Conservation (phyloP, 768 basidiomycete genomes). For the Pulveroboletus ravenelii region DNA sequence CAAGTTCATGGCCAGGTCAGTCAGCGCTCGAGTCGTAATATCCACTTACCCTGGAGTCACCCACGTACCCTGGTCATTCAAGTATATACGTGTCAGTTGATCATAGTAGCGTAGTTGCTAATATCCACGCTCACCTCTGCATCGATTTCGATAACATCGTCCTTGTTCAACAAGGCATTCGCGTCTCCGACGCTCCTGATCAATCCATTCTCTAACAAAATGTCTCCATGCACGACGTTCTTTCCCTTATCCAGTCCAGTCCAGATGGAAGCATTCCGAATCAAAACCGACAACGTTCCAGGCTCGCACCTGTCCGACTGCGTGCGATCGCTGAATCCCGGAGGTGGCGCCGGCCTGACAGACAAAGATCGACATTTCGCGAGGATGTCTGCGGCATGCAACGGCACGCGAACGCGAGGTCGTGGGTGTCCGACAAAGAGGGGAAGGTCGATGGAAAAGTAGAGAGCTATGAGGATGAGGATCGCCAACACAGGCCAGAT, state of each 20-base stretch:
- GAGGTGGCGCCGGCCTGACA: constrained; percentile 39
- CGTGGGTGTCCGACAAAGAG: neutral
- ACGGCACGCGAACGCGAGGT: constrained; percentile 11
- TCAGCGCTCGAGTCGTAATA: neutral
- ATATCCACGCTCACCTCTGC: constrained; percentile 16
- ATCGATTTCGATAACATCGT: constrained; percentile 41
- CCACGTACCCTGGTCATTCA: constrained; percentile 50
- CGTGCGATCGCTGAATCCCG: constrained; percentile 43
- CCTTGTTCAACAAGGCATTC: neutral
- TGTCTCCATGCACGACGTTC: constrained; percentile 53
- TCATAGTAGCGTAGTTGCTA: neutral
- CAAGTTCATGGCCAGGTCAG: neutral
- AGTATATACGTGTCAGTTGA: constrained; percentile 11
- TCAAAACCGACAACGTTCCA: constrained; percentile 46
- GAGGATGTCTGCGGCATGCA: constrained; percentile 30
- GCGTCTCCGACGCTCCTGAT: constrained; percentile 48
- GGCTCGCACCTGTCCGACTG: constrained; percentile 47
- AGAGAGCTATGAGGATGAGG: constrained; percentile 15
- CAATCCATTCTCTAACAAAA: constrained; percentile 62
- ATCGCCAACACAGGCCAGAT: constrained; percentile 14
- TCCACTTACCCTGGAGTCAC: constrained; percentile 45
- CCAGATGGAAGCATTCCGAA: constrained; percentile 76
- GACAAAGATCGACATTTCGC: constrained; percentile 45
- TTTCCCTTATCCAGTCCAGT: constrained; percentile 58
- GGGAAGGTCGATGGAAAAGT: constrained; percentile 7